A percentile compares a stretch with the other conserved stretches of the same genome.
These are phyloP conservation scores for Talaromyces sp. DNA, from an alignment of 2,329 filamentous ascomycete species.

Conservation along the genomic window DNA sequence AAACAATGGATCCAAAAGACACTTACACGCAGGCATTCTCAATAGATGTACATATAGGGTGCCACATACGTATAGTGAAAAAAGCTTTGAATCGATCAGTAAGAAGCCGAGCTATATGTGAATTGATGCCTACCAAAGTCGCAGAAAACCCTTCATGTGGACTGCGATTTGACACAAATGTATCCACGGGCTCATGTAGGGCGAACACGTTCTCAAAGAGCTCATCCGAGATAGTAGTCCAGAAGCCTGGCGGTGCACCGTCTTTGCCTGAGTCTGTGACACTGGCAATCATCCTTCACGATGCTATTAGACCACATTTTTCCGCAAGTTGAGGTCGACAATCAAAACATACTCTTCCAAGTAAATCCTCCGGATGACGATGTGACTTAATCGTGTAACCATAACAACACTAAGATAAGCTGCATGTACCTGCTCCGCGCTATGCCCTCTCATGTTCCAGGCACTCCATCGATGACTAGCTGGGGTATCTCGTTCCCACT, in stretches of 20 bases:
- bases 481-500: conserved; percentile 1
- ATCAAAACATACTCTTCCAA: neutral
- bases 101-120: neutral
- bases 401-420: conserved; percentile 9
- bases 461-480: conserved; percentile 4
- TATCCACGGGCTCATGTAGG: neutral
- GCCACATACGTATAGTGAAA: neutral
- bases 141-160: neutral
- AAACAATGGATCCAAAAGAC: neutral
- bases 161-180: neutral
- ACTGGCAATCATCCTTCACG: neutral
- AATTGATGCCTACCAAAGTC: neutral
- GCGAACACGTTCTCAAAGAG: neutral
- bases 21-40: neutral
- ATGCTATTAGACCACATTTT: neutral
- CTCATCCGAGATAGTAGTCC: neutral
- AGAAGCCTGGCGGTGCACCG: neutral
- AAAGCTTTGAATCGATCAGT: neutral
- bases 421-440: conserved; percentile 6
- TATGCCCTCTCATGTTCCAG: conserved; percentile 9
- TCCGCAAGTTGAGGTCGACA: neutral
- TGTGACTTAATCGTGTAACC: neutral
- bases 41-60: neutral
- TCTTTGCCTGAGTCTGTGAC: neutral
- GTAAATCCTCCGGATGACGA: neutral